phyloP scores from a whole-genome alignment of 2,329 filamentous ascomycete species.

The Madurella fahalii region DNA sequence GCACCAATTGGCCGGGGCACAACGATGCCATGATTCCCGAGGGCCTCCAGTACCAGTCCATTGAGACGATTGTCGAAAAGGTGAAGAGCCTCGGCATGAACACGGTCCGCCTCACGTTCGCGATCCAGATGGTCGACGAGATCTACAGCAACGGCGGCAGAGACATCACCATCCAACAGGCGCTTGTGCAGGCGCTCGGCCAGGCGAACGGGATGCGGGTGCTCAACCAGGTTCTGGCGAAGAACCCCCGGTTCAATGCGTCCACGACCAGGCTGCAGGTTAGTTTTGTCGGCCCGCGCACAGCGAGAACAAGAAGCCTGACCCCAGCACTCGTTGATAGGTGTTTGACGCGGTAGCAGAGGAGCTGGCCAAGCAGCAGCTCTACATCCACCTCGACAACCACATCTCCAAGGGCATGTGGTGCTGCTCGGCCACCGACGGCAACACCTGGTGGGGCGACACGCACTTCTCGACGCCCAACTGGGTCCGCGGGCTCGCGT shows the following conservation, averaged over 20 bases:
- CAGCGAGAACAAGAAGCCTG: constrained; percentile 9
- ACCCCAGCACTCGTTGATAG: constrained; percentile 25
- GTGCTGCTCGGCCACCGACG: constrained; percentile 53
- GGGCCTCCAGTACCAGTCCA: constrained; percentile 58
- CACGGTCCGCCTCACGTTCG: constrained; percentile 58
- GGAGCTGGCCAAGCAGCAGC: constrained; percentile 50
- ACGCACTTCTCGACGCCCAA: constrained; percentile 53
- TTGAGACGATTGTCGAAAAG: constrained; percentile 50
- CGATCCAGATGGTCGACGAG: constrained; percentile 61
- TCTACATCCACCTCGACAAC: constrained; percentile 59
- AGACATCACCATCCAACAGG: constrained; percentile 44
- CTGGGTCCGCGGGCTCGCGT: constrained; percentile 57
- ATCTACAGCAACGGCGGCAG: constrained; percentile 46
- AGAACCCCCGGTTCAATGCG: constrained; percentile 54
- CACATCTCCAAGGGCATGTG: constrained; percentile 56
- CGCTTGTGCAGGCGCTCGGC: constrained; percentile 46
- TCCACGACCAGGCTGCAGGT: constrained; percentile 51
- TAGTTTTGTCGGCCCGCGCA: constrained; percentile 6
- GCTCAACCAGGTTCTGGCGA: constrained; percentile 47
- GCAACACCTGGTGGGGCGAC: constrained; percentile 61
- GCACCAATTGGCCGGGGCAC: constrained; percentile 60
- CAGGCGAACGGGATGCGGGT: constrained; percentile 49
- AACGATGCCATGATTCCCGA: constrained; percentile 62
- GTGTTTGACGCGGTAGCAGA: constrained; percentile 59
- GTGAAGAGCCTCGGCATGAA: constrained; percentile 60